Evolutionary conservation across 1,284 basidiomycete genomes (phyloP), one percentile per base, ranked within the genome.

Genomic region (Takashimella koratensis): DNA sequence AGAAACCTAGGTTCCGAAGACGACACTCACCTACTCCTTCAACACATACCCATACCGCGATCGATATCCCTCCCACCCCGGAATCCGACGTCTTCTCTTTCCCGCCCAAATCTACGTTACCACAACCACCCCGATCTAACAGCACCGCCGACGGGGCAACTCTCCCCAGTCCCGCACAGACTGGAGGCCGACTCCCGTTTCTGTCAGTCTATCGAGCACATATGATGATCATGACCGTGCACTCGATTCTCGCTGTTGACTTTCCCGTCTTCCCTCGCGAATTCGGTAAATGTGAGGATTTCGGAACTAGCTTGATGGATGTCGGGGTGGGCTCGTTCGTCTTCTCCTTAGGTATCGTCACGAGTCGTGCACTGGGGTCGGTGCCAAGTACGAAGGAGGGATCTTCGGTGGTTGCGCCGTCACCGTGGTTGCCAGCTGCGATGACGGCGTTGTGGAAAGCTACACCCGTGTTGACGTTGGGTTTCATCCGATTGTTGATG

Each of bases 261-360:
- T 99, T 99, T 67, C 83, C 83, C 0, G 81, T 95, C 22, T 98
- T 98, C 67, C 95, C 95, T 0, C 83, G 96, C 12, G 76, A 77
- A 6, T 81, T 96, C 47, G 92, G 87, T 10, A 99, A 98, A 71
- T 95, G 91, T 67, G 94, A 98, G 76, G 87, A 88, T 0, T 97
- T 85, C 76, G 96, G 96, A 0, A 90, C 91, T 0, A 95, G 92
- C 21, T 66, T 96, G 90, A 99, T 98, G 95, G 96, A 98, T 68
- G 78, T 96, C 21, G 96, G 96, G 11, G 94, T 98, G 0, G 95
- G 95, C 11, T 92, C 93, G 0, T 71, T 71, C 47, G 70, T 72
- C 43, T 97, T 97, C 71, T 92, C 93, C 0, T 86, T 94, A 66
- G 96, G 95, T 16, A 76, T 98, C 42, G 86, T 94, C 4, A 91